A percentile compares a stretch with the other conserved stretches of the same genome.
phyloP scores from a whole-genome alignment of 129 eudicot genomes.

The Centrapalus pauciflorus region DNA sequence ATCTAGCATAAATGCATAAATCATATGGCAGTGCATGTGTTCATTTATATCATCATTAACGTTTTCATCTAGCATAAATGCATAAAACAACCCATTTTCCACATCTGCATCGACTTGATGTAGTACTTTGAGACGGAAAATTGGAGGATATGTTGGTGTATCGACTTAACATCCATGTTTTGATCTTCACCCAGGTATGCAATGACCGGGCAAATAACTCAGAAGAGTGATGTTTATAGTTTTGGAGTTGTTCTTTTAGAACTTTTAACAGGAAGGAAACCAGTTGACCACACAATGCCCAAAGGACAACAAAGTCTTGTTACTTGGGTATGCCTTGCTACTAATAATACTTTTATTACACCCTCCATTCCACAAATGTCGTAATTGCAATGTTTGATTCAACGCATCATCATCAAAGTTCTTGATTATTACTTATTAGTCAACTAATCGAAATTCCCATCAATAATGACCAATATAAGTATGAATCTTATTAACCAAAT shows the following conservation, averaged over 20 bases:
- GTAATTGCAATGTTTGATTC: neutral
- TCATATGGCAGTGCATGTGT: neutral
- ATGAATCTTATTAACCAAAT: neutral
- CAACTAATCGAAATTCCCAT: neutral
- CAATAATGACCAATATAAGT: neutral
- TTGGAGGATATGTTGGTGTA: neutral
- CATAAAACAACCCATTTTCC: neutral
- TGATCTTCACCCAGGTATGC: constrained; percentile 61
- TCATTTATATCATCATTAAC: neutral
- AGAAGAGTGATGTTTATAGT: constrained; percentile 85
- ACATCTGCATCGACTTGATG: too few relatives aligned
- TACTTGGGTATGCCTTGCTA: constrained; percentile 57
- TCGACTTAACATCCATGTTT: constrained; percentile 6
- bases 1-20: neutral
- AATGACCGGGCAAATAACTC: constrained; percentile 82
- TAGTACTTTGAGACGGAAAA: neutral
- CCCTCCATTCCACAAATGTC: neutral
- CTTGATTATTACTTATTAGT: neutral
- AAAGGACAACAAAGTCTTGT: constrained; percentile 93
- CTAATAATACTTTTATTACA: neutral
- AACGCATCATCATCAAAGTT: neutral
- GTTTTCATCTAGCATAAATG: neutral
- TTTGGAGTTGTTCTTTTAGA: constrained; percentile 78
- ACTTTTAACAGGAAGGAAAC: constrained; percentile 81
- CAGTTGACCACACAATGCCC: constrained; percentile 92